phyloP scores from a whole-genome alignment of 257 asterid genomes.

The Leonotis leonurus region DNA sequence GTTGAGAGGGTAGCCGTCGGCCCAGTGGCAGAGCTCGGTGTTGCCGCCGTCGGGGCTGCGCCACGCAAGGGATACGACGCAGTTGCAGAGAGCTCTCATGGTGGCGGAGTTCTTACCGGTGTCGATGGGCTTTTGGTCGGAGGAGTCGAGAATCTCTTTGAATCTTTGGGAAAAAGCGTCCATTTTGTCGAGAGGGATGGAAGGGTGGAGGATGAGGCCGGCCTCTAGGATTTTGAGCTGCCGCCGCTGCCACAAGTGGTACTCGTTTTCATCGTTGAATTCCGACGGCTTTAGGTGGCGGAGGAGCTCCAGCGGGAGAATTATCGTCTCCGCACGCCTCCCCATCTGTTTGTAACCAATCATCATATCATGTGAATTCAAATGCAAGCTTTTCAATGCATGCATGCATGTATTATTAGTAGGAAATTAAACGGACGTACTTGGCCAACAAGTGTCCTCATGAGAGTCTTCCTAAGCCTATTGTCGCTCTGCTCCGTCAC shows the following conservation, averaged over 20 bases:
- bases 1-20: constrained; percentile 63
- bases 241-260: constrained; percentile 70
- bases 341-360: constrained; percentile 57
- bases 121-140: constrained; percentile 44
- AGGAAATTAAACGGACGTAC: constrained; percentile 52
- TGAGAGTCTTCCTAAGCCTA: constrained; percentile 83
- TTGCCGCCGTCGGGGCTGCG: constrained; percentile 39
- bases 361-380: too few relatives aligned
- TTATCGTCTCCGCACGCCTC: constrained; percentile 65
- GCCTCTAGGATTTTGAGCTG: constrained; percentile 55
- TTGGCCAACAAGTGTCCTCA: constrained; percentile 96
- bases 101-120: constrained; percentile 47
- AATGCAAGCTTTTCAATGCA: too few relatives aligned
- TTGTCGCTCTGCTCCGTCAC: constrained; percentile 91
- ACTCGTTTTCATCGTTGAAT: constrained; percentile 48
- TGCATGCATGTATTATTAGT: too few relatives aligned
- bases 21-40: constrained; percentile 63
- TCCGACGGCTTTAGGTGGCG: constrained; percentile 71
- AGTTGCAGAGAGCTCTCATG: constrained; percentile 44
- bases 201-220: constrained; percentile 58
- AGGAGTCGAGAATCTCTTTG: constrained; percentile 29
- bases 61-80: constrained; percentile 45
- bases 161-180: constrained; percentile 33
- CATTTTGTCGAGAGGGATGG: constrained; percentile 42
- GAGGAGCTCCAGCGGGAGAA: constrained; percentile 68